phyloP scores from a whole-genome alignment of 2,329 filamentous ascomycete genomes.

The Phialophora macrospora region DNA sequence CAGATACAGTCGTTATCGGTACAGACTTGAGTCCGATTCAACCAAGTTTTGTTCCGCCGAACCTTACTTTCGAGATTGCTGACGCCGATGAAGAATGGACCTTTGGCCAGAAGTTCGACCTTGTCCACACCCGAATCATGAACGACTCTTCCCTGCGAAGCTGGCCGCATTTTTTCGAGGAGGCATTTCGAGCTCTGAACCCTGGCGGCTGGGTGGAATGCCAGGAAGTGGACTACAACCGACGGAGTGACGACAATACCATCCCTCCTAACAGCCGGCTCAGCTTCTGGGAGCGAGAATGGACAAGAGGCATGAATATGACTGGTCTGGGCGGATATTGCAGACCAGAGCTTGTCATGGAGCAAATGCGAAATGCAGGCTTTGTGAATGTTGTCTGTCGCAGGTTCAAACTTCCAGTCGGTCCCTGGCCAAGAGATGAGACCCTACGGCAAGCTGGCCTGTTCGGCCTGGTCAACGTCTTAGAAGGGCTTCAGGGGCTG shows the following conservation, averaged over 20 bases:
- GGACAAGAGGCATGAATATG: slow-evolving; percentile 26
- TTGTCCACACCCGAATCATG: slow-evolving; percentile 63
- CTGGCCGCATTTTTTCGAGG: slow-evolving; percentile 50
- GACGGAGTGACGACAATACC: slow-evolving; percentile 24
- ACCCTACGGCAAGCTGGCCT: slow-evolving; percentile 39
- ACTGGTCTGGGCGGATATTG: slow-evolving; percentile 21
- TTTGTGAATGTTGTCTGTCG: slow-evolving; percentile 38
- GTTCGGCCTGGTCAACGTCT: slow-evolving; percentile 24
- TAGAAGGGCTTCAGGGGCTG: slow-evolving; percentile 31
- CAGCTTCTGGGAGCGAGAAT: slow-evolving; percentile 26
- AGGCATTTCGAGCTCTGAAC: slow-evolving; percentile 37
- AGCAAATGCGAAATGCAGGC: slow-evolving; percentile 40
- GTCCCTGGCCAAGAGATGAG: slow-evolving; percentile 42
- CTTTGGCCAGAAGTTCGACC: slow-evolving; percentile 60
- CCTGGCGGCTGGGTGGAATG: slow-evolving; percentile 53
- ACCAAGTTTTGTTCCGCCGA: slow-evolving; percentile 55
- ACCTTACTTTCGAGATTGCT: slow-evolving; percentile 61
- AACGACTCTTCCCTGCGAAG: slow-evolving; percentile 60
- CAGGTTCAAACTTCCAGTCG: slow-evolving; percentile 38
- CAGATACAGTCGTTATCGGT: slow-evolving; percentile 28
- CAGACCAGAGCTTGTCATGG: slow-evolving; percentile 17
- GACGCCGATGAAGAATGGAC: slow-evolving; percentile 63
- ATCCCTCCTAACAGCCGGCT: slow-evolving; percentile 25
- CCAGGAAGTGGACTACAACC: slow-evolving; percentile 44
- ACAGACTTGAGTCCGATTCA: slow-evolving; percentile 40